Percentiles rank a stretch among this genome's conserved stretches.
phyloP scores from a whole-genome alignment of 2,329 filamentous ascomycete species.

The Alternaria triticina region DNA sequence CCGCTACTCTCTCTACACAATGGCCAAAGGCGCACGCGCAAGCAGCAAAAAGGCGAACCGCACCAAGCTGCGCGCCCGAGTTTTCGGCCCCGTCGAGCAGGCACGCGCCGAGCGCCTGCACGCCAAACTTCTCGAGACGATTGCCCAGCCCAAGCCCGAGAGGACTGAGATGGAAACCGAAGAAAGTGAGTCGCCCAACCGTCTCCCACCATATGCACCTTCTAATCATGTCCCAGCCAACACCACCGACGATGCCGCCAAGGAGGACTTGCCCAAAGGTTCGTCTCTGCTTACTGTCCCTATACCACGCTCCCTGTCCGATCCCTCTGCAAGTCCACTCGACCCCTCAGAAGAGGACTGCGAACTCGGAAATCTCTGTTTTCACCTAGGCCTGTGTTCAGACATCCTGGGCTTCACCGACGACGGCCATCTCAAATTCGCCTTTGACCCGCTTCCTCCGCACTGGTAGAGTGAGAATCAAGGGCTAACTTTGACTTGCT shows the following conservation, averaged over 20 bases:
- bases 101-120: slow-evolving; percentile 83
- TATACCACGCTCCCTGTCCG: slow-evolving; percentile 35
- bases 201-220: neutral
- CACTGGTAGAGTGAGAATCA: slow-evolving; percentile 39
- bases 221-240: slow-evolving; percentile 11
- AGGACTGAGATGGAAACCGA: slow-evolving; percentile 56
- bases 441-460: slow-evolving; percentile 46
- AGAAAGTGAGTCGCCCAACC: slow-evolving; percentile 37
- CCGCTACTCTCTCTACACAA: slow-evolving; percentile 52
- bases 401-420: slow-evolving; percentile 49
- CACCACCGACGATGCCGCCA: slow-evolving; percentile 22
- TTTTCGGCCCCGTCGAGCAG: slow-evolving; percentile 83
- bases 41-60: slow-evolving; percentile 85
- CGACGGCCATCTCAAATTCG: slow-evolving; percentile 43
- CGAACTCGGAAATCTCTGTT: slow-evolving; percentile 44
- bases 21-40: slow-evolving; percentile 87
- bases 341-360: slow-evolving; percentile 20
- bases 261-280: slow-evolving; percentile 41
- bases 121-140: slow-evolving; percentile 82
- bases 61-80: slow-evolving; percentile 75
- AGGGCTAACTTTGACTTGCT: slow-evolving; percentile 40
- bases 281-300: slow-evolving; percentile 39
- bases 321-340: slow-evolving; percentile 11
- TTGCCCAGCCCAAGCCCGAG: slow-evolving; percentile 73
- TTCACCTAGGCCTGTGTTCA: slow-evolving; percentile 47